Base-by-base conservation (phyloP, 1,139 yeast species). In the Diutina sp. region DNA sequence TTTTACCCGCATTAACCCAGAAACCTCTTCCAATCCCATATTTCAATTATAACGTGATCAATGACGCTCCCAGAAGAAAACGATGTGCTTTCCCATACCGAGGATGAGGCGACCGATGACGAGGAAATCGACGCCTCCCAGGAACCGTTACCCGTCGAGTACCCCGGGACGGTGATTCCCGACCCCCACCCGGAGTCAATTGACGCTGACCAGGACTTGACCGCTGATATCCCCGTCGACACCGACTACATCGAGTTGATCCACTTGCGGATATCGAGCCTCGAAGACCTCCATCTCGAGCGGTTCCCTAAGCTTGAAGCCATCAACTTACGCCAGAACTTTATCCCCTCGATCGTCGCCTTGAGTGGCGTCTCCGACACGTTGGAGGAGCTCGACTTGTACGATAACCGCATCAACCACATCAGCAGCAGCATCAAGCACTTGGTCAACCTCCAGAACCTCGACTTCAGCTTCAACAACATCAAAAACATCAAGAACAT, bases 401-500 rank as follows among this genome's bases (percentile, higher is more conserved):
- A 95, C 67, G 99, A 95, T 69, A 95, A 95, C 70, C 74, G 96
- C 62, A 87, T 95, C 62, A 83, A 86, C 60, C 97, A 91, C 66
- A 89, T 93, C 57, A 86, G 93, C 16, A 77, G 80, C 58, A 84
- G 80, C 62, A 68, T 90, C 50, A 81, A 79, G 58, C 83, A 83
- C 58, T 79, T 90, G 62, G 70, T 69, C 12, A 78, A 82, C 30
- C 71, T 93, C 65, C 77, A 70, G 58, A 78, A 69, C 57, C 74
- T 95, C 62, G 99, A 95, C 69, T 75, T 95, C 45, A 88, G 97
- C 48, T 95, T 93, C 72, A 95, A 95, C 71, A 88, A 86, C 66
- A 89, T 95, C 66, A 86, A 87, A 65, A 88, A 86, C 67, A 87
- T 95, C 64, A 89, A 89, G 71, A 89, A 91, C 67, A 63, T 93